Evolutionary conservation across 441 rosid species (phyloP).

Genomic region (Jatropha podagrica): DNA sequence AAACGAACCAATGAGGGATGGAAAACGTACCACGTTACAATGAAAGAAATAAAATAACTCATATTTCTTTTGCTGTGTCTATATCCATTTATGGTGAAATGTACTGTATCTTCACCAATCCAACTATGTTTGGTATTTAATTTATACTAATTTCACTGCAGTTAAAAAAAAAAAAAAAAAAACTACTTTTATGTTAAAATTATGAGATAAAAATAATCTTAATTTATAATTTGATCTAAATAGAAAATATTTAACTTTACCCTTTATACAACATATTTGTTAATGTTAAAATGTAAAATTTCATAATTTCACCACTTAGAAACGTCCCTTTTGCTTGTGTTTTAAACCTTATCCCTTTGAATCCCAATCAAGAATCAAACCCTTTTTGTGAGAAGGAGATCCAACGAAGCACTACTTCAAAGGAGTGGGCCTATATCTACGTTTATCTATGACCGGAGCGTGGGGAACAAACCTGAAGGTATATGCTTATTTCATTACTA

Average conservation of each 20-base stretch:
- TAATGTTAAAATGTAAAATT: background rate
- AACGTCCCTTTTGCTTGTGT: constrained; percentile 16
- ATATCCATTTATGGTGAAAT: no score
- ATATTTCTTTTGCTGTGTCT: no score
- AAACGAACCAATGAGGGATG: no score
- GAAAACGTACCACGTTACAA: no score
- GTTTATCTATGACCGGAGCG: background rate
- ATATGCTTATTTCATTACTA: background rate
- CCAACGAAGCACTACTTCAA: background rate
- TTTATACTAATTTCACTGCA: no score
- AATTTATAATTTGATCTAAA: no score
- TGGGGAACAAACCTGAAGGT: background rate
- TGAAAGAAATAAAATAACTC: no score
- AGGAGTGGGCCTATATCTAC: background rate
- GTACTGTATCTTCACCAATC: no score
- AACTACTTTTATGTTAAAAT: no score
- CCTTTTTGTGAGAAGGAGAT: background rate
- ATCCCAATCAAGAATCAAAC: background rate
- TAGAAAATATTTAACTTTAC: background rate
- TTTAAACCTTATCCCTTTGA: constrained; percentile 14
- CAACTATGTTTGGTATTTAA: no score
- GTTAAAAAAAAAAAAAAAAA: no score
- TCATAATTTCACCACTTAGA: background rate
- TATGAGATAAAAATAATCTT: no score
- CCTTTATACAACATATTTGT: background rate